Base-by-base conservation (phyloP, 352 stramenopile species). In the Peronospora farinosa region DNA sequence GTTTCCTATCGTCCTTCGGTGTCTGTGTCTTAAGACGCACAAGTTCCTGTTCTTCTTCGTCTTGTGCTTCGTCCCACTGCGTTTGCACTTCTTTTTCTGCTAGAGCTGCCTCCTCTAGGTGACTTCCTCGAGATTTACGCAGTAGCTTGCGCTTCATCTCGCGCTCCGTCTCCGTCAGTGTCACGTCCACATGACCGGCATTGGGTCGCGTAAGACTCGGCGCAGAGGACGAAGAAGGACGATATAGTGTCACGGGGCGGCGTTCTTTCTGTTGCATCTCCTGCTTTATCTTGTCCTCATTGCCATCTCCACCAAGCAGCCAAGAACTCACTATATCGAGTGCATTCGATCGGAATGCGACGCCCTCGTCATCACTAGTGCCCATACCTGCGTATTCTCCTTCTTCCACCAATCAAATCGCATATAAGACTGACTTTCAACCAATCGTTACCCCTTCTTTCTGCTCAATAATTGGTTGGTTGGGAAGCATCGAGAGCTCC, bases 101-200 rank as follows among this genome's bases (percentile, higher is more conserved):
- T 12, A 61, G 65, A 2, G 51, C 55, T 7, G 80, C 65, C 5
- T 71, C 61, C 40, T 80, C 64, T 6, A 46, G 43, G 7, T 51
- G 45, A 9, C 38, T 52, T n/a, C 69, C 70, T n/a, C 57, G 58
- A 5, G 67, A 63, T 23, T 87, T 86, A 23, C 71, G 71, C 60
- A 87, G 51, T 16, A 88, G 23, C 47, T 90, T 90, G 32, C 69
- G 74, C 60, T 81, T 85, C 70, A 87, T 84, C 50, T 81, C 68
- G 7, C 77, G 66, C 62, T 90, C 74, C 35, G 85, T 52, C 30
- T 80, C 63, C 1, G 69, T 86, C n/a, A 83, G 51, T 16, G 54
- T 47, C 2, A 25, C 11, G 23, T 68, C 52, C 13, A 49, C 15
- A 37, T 43, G 50, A 13, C 5, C 28, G 17, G 12, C 31, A 33